Evolutionary conservation across 192 early-diverging fungal genomes (phyloP), one percentile per base, ranked within the genome.

Genomic region (Podila epigama): DNA sequence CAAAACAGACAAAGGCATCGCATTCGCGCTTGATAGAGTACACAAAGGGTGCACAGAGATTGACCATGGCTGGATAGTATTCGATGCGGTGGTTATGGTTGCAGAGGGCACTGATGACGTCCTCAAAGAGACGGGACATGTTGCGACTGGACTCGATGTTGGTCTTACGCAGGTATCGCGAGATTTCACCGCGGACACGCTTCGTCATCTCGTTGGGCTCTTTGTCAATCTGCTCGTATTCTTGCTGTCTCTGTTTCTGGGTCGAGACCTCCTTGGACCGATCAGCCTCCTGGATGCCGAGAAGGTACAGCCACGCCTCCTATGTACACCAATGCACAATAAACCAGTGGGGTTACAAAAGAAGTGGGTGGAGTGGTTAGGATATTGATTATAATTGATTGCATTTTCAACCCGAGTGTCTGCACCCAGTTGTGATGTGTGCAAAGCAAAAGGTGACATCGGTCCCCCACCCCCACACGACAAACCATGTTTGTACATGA

Each of bases 221-320:
- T 73, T 94, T 92, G 69, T 94, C 90, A 60, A 92, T 90, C 31
- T 84, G 85, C 42, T 82, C 82, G 63, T 94, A 94, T 10, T 88
- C 83, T 52, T 90, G 85, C 50, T 77, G 71, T 59, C 91, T 84
- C 39, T 77, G 73, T 32, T 68, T 77, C 56, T 68, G 60, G 15
- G 73, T 68, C 22, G 66, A 66, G 40, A 73, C 58, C 31, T 41
- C 82, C 82, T 73, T 84, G 87, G 90, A 91, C 71, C 92, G 82
- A 82, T 97, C 92, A 10, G 93, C 83, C 57, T 89, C 83, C 79
- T 93, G 88, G 28, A 95, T 92, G 52, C 91, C 92, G 28, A 97
- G 85, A 51, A 97, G 81, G 59, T 89, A 95, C 81, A 93, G 90
- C 95, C 95, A 97, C 33, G 92, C 92, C 48, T 93, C 92, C 88